Percentiles rank a stretch among this genome's conserved stretches.
phyloP scores from a whole-genome alignment of 306 rosid genomes.

The Hippophae tibetana region DNA sequence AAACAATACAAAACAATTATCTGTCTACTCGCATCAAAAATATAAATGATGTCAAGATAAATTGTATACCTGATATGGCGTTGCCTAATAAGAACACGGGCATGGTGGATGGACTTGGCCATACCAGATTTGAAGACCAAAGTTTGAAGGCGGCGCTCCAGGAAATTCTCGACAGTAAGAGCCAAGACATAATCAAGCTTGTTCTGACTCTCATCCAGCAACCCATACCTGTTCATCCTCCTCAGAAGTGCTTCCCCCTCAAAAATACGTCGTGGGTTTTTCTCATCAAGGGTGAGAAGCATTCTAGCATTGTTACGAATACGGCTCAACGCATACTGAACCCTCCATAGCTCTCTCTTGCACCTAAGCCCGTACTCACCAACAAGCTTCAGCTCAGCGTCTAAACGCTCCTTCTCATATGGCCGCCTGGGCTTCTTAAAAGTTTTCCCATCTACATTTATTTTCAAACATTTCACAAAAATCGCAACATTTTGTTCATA shows the following conservation, averaged over 20 bases:
- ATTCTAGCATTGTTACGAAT: constrained; percentile 14
- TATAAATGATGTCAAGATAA: background rate
- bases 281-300: constrained; percentile 15
- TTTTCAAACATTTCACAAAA: background rate
- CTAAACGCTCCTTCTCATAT: constrained; percentile 58
- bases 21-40: background rate
- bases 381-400: constrained; percentile 21
- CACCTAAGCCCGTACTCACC: constrained; percentile 20
- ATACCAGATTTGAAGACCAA: constrained; percentile 11
- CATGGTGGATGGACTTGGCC: constrained; percentile 12
- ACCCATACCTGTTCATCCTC: constrained; percentile 11
- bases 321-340: constrained; percentile 12
- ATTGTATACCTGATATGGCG: constrained; percentile 4
- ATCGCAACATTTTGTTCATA: background rate
- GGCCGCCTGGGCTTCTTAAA: constrained; percentile 75
- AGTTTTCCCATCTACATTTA: constrained; percentile 47
- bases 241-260: constrained; percentile 12
- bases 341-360: constrained; percentile 19
- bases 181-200: constrained; percentile 21
- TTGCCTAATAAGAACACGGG: constrained; percentile 16
- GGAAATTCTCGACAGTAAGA: constrained; percentile 17
- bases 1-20: background rate
- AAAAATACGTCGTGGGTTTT: constrained; percentile 12
- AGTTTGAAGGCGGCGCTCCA: constrained; percentile 11
- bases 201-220: constrained; percentile 13